Evolutionary conservation across 2,329 filamentous ascomycete species (phyloP), one percentile per base, ranked within the genome.

Genomic region (Didymellaceae sp.): DNA sequence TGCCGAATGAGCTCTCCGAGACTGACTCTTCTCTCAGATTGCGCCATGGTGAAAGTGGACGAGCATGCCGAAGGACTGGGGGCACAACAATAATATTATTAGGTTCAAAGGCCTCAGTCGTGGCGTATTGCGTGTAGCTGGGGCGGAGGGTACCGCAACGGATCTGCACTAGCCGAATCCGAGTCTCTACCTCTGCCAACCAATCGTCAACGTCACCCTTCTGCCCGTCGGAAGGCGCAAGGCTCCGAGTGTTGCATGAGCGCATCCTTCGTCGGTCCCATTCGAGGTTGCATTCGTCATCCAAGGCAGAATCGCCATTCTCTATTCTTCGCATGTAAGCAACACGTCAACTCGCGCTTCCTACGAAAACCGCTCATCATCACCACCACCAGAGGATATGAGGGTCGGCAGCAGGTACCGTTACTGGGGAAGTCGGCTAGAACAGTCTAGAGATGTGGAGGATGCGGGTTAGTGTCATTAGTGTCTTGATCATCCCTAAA

Each of bases 1-100:
- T 61, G 58, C 26, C 54, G 57, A 14, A 71, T 59, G 24, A 73
- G 60, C 28, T 72, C 61, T 31, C 62, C 60, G 21, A 73, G 54
- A 32, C 54, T 67, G 34, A 61, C 57, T 61, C 57, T 60, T 45
- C 41, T 58, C 25, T 66, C 57, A 17, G 32, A 5, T 28, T 52
- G 48, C 42, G 37, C 48, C 68, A 73, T 72, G 45, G 35, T 59
- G 34, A 22, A 16, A 14, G 17, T 17, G 18, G 16, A 41, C 35
- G 14, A 41, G 26, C 51, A 54, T 58, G 43, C 41, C 45, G 34
- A 57, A 22, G 10, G 37, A 34, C 31, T 32, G 37, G 45, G 35
- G 17, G 42, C 17, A 25, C 45, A 43, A 44, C 2, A 44, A 40
- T 30, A 35, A 50, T 46, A 49, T 49, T 31, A 44, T 22, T 41